phyloP scores from a whole-genome alignment of 2,329 filamentous ascomycete genomes.

The Aspergillus transmontanensis region DNA sequence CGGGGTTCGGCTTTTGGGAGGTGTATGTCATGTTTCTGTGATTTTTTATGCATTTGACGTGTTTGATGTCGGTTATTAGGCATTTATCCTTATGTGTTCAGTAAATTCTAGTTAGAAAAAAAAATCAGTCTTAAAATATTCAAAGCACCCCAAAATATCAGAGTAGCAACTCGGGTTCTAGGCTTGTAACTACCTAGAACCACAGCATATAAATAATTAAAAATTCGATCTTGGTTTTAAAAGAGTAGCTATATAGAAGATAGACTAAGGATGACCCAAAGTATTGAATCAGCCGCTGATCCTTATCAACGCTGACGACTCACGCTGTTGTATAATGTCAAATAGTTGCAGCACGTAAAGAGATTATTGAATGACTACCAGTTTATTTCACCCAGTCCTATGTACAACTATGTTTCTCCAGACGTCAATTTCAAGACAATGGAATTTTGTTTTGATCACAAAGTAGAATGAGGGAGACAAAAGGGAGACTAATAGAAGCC shows the following conservation, averaged over 20 bases:
- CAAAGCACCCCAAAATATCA: neutral
- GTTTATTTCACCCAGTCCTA: neutral
- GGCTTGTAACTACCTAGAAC: neutral
- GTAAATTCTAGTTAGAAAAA: neutral
- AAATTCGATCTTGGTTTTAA: neutral
- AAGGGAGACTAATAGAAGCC: neutral
- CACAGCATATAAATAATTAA: neutral
- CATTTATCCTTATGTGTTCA: conserved; percentile 2
- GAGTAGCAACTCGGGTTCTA: no score
- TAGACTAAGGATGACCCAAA: neutral
- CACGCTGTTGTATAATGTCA: neutral
- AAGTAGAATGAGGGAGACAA: neutral
- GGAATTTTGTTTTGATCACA: neutral
- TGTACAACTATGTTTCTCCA: neutral
- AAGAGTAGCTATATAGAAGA: neutral
- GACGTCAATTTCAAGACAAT: neutral
- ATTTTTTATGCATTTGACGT: conserved; percentile 1
- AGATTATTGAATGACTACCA: neutral
- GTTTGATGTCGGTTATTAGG: neutral
- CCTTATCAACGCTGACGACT: neutral
- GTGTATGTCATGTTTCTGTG: conserved; percentile 7
- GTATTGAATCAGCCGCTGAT: neutral
- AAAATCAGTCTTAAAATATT: neutral
- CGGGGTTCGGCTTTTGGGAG: conserved; percentile 3
- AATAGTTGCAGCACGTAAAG: neutral